Evolutionary conservation across 306 rosid genomes (phyloP), one percentile per base, ranked within the genome.

Genomic region (Clitoria ternatea): DNA sequence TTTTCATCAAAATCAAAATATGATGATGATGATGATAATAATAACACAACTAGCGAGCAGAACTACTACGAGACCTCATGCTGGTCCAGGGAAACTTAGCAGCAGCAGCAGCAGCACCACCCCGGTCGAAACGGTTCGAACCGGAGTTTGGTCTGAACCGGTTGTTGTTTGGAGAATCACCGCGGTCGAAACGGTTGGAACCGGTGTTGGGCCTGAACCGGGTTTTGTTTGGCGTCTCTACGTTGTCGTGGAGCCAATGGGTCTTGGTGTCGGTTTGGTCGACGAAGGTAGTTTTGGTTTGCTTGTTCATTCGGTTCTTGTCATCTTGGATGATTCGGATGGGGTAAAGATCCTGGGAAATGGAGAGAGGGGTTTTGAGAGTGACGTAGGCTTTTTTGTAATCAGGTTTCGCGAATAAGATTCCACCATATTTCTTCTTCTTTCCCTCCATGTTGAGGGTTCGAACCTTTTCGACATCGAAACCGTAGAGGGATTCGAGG

Each of bases 381-480:
- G 97, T 91, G 8, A 94, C 86, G 42, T 89, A 92, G 52, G 98
- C 98, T 62, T 92, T 92, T 66, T 92, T 89, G 78, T 89, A 92
- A 47, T 89, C 92, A 7, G 98, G 96, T 17, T 78, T 85, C 0
- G 95, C 87, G 9, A 92, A 27, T 22, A 92, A 17, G 0, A 92
- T 39, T 0, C 96, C 95, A 0, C 95, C 94, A 1, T 86, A 82
- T 64, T 89, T 84, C 90, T 84, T 92, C 82, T 92, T 92, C 82
- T 92, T 95, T 4, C 96, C 96, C 7, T 92, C 96, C 95, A 83
- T 92, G 84, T 92, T 92, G 1, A 89, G 81, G 11, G 98, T 92
- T 8, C 69, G 88, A 57, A 89, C 98, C 74, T 84, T 85, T 2
- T 87, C 96, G 44, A 89, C 92, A 15, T 95, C 86, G 76, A 91